phyloP scores from a whole-genome alignment of 2,329 filamentous ascomycete species.

The Cercospora sesami region DNA sequence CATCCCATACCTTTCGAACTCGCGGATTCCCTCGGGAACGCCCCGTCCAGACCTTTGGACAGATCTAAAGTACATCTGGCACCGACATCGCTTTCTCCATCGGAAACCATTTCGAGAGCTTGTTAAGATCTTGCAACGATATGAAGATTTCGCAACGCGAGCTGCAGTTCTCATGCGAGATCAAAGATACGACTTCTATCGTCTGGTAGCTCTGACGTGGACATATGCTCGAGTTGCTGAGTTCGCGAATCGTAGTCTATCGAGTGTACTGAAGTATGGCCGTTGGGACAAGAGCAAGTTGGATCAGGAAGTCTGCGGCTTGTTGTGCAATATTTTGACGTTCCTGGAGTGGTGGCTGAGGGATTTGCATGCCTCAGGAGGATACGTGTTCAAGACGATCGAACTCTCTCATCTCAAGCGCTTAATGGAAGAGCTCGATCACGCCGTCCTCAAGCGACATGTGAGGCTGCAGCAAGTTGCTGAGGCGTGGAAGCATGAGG shows the following conservation, averaged over 20 bases:
- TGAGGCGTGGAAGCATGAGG: background rate
- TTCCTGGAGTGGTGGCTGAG: background rate
- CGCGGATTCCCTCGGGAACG: background rate
- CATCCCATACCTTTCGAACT: background rate
- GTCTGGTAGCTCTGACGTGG: background rate
- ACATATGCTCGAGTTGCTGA: background rate
- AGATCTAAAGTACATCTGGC: background rate
- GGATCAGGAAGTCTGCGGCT: background rate
- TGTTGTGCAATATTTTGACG: background rate
- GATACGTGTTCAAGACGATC: background rate
- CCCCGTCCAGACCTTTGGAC: background rate
- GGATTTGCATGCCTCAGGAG: background rate
- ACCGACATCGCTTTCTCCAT: slow-evolving; percentile 2
- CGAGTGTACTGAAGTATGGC: background rate
- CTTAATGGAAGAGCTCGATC: background rate
- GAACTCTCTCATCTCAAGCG: background rate
- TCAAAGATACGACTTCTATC: background rate
- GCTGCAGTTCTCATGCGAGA: background rate
- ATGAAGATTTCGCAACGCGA: background rate
- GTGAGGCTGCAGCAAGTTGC: background rate
- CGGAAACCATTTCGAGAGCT: background rate
- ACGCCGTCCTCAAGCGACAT: background rate
- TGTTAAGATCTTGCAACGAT: background rate
- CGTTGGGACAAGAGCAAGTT: background rate
- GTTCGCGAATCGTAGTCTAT: background rate